phyloP scores from a whole-genome alignment of 495 filamentous ascomycete species.

The Talaromyces stipitatus region DNA sequence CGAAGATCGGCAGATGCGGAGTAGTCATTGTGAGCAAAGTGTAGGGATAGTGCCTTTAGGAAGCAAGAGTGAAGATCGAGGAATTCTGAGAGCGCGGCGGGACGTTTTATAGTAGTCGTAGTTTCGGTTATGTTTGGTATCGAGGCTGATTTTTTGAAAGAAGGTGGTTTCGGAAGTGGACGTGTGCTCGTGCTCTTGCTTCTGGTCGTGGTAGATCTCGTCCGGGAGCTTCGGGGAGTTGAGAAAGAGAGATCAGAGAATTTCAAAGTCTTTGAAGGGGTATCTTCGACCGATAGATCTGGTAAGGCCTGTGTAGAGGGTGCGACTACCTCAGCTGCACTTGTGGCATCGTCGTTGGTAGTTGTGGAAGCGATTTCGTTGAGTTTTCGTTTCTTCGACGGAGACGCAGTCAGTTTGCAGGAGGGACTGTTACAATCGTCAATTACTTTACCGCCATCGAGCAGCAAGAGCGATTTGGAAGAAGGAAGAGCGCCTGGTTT shows the following conservation, averaged over 20 bases:
- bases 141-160: neutral
- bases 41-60: conserved; percentile 31
- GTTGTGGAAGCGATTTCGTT: conserved; percentile 22
- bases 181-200: neutral
- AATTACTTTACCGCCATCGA: neutral
- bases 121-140: neutral
- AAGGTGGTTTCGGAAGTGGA: neutral
- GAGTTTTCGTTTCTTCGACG: conserved; percentile 42
- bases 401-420: conserved; percentile 15
- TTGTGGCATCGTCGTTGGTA: neutral
- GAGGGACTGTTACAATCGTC: neutral
- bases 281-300: conserved; percentile 8
- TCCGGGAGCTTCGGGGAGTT: conserved; percentile 19
- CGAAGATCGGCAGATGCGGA: conserved; percentile 30
- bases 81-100: conserved; percentile 26
- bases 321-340: neutral
- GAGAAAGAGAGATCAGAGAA: conserved; percentile 30
- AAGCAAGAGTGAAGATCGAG: conserved; percentile 31
- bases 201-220: neutral
- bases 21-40: conserved; percentile 33
- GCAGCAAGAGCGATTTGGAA: conserved; percentile 1
- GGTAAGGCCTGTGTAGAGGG: neutral
- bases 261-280: conserved; percentile 36
- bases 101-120: neutral
- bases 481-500: neutral